Evolutionary conservation across 2,329 filamentous ascomycete species (phyloP).

Genomic region (Colletotrichum abscissum): DNA sequence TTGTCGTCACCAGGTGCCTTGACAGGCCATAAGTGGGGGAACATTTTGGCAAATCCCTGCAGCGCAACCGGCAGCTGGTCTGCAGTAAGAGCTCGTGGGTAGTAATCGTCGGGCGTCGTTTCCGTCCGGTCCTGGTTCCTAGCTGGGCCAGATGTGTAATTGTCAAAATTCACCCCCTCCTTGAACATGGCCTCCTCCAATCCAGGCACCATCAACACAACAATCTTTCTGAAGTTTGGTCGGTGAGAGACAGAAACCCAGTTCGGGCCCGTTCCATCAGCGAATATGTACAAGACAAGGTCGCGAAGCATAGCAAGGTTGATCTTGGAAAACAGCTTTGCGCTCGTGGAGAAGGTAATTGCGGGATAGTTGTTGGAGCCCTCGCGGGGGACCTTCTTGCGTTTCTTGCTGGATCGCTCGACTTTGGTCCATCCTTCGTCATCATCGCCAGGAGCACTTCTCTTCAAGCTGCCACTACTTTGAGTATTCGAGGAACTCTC

Average conservation of each 20-base stretch:
- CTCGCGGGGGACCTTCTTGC: conserved; percentile 69
- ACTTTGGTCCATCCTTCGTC: conserved; percentile 66
- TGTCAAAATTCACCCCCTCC: conserved; percentile 61
- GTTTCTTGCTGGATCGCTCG: conserved; percentile 65
- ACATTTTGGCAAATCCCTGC: conserved; percentile 81
- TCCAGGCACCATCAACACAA: conserved; percentile 91
- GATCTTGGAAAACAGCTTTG: conserved; percentile 70
- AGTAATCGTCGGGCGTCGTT: conserved; percentile 69
- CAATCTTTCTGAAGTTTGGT: conserved; percentile 79
- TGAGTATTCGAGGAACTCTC: conserved; percentile 37
- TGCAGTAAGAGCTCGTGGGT: conserved; percentile 63
- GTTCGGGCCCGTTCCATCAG: conserved; percentile 72
- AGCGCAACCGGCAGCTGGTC: conserved; percentile 65
- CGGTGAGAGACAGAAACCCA: conserved; percentile 74
- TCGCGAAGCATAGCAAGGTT: conserved; percentile 72
- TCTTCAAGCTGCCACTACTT: conserved; percentile 59
- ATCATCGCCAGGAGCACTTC: conserved; percentile 54
- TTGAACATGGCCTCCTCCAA: conserved; percentile 92
- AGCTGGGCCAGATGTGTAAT: conserved; percentile 49
- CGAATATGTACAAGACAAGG: conserved; percentile 74
- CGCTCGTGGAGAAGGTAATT: conserved; percentile 67
- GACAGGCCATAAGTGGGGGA: conserved; percentile 89
- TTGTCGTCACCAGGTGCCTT: conserved; percentile 88
- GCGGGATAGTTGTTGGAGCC: conserved; percentile 68
- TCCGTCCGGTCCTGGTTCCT: conserved; percentile 41